Conservation (phyloP, 1,284 basidiomycete species). For the Leccinum insigne region DNA sequence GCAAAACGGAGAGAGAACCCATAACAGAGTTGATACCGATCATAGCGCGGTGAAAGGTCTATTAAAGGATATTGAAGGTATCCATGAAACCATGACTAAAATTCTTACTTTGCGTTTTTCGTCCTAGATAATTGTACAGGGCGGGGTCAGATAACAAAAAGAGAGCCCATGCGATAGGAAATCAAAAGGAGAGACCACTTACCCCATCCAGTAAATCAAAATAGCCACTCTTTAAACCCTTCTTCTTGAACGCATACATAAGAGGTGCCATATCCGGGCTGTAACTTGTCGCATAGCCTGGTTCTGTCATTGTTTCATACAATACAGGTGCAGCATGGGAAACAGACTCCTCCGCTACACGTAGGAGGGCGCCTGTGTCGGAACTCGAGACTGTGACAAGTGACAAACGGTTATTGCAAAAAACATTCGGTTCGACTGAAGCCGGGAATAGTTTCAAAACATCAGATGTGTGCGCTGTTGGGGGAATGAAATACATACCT, state of each 20-base stretch:
- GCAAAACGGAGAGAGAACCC: conserved; percentile 28
- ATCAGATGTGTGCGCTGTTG: not conserved
- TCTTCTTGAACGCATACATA: conserved; percentile 24
- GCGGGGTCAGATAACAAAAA: not conserved
- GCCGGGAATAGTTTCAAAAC: not conserved
- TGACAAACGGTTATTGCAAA: conserved; percentile 34
- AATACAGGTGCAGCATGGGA: conserved; percentile 16
- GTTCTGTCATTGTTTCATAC: conserved; percentile 28
- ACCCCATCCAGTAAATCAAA: conserved; percentile 9
- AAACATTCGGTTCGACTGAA: conserved; percentile 24
- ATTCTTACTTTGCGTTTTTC: conserved; percentile 20
- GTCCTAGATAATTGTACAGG: not conserved
- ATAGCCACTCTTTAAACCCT: conserved; percentile 19
- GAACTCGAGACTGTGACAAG: conserved; percentile 21
- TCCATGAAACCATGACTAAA: not conserved
- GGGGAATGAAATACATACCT: conserved; percentile 9
- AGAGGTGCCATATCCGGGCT: conserved; percentile 24
- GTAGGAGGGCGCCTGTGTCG: conserved; percentile 8
- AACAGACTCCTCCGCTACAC: conserved; percentile 16
- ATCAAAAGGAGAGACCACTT: not conserved
- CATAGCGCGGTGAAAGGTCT: conserved; percentile 29
- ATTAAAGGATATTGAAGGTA: not conserved
- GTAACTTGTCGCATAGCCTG: conserved; percentile 23
- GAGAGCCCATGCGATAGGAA: conserved; percentile 6
- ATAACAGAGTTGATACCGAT: conserved; percentile 17